Percentiles rank a stretch among this genome's conserved stretches.
phyloP scores from a whole-genome alignment of 2,329 filamentous ascomycete species.

The Microdochium bolleyi region DNA sequence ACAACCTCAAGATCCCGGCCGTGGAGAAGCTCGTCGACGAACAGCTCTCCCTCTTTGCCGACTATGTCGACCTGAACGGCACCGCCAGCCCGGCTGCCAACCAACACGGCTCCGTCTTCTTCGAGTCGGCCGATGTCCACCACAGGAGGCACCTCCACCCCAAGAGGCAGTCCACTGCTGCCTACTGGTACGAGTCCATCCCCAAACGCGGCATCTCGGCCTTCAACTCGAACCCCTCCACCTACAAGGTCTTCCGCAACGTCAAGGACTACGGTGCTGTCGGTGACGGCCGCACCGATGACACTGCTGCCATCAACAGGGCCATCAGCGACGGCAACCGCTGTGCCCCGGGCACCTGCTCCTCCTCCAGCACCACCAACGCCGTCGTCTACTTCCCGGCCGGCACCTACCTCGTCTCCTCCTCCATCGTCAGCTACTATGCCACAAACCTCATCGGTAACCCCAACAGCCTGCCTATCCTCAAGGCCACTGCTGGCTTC shows the following conservation, averaged over 20 bases:
- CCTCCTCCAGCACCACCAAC: slow-evolving; percentile 16
- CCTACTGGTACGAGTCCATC: slow-evolving; percentile 22
- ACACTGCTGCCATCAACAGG: slow-evolving; percentile 1
- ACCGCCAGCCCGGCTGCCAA: not conserved
- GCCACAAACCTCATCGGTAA: slow-evolving; percentile 60
- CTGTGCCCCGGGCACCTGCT: slow-evolving; percentile 16
- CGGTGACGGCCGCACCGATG: slow-evolving; percentile 10
- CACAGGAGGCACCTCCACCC: not conserved
- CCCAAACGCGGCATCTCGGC: slow-evolving; percentile 23
- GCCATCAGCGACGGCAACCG: slow-evolving; percentile 19
- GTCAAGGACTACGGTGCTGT: slow-evolving; percentile 27
- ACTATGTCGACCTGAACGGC: not conserved
- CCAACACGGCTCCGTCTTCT: not conserved
- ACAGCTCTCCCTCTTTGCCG: not conserved
- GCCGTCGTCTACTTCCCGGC: slow-evolving; percentile 25
- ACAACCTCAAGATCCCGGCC: not conserved
- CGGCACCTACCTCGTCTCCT: slow-evolving; percentile 63
- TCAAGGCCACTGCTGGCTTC: slow-evolving; percentile 46
- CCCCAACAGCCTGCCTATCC: slow-evolving; percentile 35
- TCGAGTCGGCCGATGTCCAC: not conserved
- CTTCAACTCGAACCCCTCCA: slow-evolving; percentile 18
- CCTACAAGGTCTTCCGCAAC: slow-evolving; percentile 27
- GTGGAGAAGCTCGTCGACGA: not conserved
- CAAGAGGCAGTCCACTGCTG: not conserved
- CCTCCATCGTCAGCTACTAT: slow-evolving; percentile 67